Evolutionary conservation across 768 basidiomycete genomes (phyloP).

Genomic region (Cystofilobasidium macerans): DNA sequence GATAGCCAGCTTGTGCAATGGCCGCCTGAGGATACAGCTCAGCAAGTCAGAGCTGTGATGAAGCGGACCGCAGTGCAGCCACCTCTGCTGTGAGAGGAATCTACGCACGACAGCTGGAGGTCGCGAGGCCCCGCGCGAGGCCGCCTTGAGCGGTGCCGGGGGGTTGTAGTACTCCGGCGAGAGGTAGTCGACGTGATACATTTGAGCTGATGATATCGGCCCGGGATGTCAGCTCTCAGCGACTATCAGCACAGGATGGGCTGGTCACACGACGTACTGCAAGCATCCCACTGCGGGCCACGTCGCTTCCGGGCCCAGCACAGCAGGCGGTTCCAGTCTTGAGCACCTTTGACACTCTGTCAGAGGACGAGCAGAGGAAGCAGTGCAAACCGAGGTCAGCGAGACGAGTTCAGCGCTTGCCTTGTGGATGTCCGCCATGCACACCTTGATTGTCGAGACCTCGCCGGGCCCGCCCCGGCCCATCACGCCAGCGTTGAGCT

Average conservation of each 20-base stretch:
- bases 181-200: conserved; percentile 25
- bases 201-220: not conserved
- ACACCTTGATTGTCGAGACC: not conserved
- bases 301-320: conserved; percentile 21
- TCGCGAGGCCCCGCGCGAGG: not conserved
- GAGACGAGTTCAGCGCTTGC: not conserved
- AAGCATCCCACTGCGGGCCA: conserved; percentile 17
- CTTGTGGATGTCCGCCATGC: conserved; percentile 36
- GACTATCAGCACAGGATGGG: conserved; percentile 28
- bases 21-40: no score
- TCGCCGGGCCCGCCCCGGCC: not conserved
- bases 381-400: not conserved
- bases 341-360: conserved; percentile 18
- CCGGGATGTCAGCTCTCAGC: conserved; percentile 38
- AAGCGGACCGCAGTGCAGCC: no score
- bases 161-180: conserved; percentile 19
- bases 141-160: conserved; percentile 1
- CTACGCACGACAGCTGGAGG: not conserved
- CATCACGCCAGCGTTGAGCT: not conserved
- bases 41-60: no score
- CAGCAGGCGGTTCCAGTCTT: conserved; percentile 13
- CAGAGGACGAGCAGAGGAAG: not conserved
- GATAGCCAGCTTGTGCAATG: no score
- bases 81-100: not conserved
- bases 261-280: conserved; percentile 40